Evolutionary conservation across 1,284 basidiomycete species (phyloP).

Genomic region (Stygiomarasmius scandens): DNA sequence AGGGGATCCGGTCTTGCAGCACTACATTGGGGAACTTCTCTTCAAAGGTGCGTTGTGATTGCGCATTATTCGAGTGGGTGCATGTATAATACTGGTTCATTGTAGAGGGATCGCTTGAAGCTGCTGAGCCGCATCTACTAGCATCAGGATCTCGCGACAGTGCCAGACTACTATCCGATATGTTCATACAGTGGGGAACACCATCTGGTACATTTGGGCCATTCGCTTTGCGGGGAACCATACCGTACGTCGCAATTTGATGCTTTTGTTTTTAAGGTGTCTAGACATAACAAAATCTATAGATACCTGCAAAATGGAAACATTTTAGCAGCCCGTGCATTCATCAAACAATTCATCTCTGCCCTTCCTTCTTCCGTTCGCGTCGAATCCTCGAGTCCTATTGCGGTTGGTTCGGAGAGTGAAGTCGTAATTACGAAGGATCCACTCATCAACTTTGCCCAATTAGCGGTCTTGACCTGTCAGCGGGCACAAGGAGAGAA

Average conservation of each 20-base stretch:
- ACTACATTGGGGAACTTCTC: conserved; percentile 86
- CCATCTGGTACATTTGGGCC: conserved; percentile 51
- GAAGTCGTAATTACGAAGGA: conserved; percentile 78
- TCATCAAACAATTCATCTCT: conserved; percentile 77
- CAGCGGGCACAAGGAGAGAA: conserved; percentile 81
- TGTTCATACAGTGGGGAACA: conserved; percentile 81
- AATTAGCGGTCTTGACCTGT: conserved; percentile 82
- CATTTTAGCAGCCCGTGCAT: conserved; percentile 82
- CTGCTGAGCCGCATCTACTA: conserved; percentile 81
- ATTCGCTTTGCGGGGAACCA: conserved; percentile 80
- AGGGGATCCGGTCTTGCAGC: conserved; percentile 84
- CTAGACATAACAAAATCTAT: conserved; percentile 1
- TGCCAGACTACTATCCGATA: conserved; percentile 81
- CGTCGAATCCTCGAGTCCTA: conserved; percentile 37
- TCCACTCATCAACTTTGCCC: conserved; percentile 80
- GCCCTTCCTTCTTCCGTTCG: conserved; percentile 49
- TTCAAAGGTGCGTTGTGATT: conserved; percentile 76
- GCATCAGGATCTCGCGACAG: conserved; percentile 86
- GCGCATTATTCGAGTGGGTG: not conserved
- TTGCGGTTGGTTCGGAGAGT: conserved; percentile 50
- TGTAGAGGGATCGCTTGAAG: conserved; percentile 72
- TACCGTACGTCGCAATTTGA: conserved; percentile 64
- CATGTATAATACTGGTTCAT: not conserved
- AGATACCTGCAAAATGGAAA: conserved; percentile 88
- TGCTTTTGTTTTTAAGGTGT: too few relatives aligned